Evolutionary conservation across 2,329 filamentous ascomycete species (phyloP).

Genomic region (Hypoxylon sp.): DNA sequence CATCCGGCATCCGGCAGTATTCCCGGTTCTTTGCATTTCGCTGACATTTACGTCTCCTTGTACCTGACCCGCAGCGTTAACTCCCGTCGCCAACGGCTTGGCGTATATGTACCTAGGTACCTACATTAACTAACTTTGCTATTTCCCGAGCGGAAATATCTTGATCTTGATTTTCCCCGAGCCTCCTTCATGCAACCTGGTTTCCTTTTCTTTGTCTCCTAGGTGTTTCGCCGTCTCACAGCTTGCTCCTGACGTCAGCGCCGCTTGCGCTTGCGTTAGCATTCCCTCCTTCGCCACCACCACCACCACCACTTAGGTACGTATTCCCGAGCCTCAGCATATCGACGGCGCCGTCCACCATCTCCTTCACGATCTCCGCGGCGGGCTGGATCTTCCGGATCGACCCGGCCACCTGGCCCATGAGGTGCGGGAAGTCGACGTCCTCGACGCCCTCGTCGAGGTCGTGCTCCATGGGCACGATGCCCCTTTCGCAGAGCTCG

Average conservation of each 20-base stretch:
- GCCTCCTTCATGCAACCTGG: background rate
- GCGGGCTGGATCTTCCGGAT: slow-evolving; percentile 85
- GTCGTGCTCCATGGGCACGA: slow-evolving; percentile 86
- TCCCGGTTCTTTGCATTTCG: slow-evolving; percentile 12
- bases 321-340: slow-evolving; percentile 71
- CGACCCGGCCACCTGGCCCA: slow-evolving; percentile 91
- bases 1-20: slow-evolving; percentile 26
- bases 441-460: slow-evolving; percentile 85
- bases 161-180: slow-evolving; percentile 2
- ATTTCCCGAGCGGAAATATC: slow-evolving; percentile 2
- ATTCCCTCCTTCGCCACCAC: slow-evolving; percentile 23
- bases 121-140: too few species aligned
- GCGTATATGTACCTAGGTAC: too few species aligned
- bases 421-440: slow-evolving; percentile 86
- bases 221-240: slow-evolving; percentile 49
- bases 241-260: slow-evolving; percentile 53
- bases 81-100: background rate
- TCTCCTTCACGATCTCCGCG: slow-evolving; percentile 85
- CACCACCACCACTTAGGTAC: slow-evolving; percentile 62
- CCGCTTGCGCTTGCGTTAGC: background rate
- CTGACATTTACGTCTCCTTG: background rate
- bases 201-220: background rate
- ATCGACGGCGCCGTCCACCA: slow-evolving; percentile 81
- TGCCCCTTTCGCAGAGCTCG: slow-evolving; percentile 78
- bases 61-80: background rate